A percentile compares a stretch with the other conserved stretches of the same genome.
Conservation (phyloP, 441 rosid genomes). For the Gossypium schwendimanii region DNA sequence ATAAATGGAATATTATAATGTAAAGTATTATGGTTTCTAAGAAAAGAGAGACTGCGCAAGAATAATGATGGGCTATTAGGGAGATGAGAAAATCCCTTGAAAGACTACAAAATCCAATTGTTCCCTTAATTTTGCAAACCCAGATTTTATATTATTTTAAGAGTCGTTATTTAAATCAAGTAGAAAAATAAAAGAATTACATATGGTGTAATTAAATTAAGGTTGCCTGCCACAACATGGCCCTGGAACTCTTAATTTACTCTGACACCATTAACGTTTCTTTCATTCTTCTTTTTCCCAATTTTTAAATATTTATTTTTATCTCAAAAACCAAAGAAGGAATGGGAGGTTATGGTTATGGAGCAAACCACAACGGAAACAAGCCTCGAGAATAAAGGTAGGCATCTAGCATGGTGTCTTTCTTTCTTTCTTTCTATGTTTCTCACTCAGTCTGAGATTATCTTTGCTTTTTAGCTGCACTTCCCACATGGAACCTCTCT, state of each 20-base stretch:
- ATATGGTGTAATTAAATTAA: not conserved
- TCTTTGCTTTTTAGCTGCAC: not conserved
- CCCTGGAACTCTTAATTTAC: slow-evolving; percentile 7
- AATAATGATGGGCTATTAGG: slow-evolving; percentile 38
- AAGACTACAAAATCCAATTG: slow-evolving; percentile 72
- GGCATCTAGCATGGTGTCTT: not conserved
- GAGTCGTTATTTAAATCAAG: not conserved
- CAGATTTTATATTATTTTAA: not conserved
- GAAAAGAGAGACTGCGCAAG: slow-evolving; percentile 20
- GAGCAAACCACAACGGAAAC: not conserved
- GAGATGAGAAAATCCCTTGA: slow-evolving; percentile 67
- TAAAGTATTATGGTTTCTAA: no score
- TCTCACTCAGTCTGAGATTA: slow-evolving; percentile 3
- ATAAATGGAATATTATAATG: no score
- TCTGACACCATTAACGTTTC: slow-evolving; percentile 24
- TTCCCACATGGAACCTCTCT: slow-evolving; percentile 41
- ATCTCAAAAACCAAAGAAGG: not conserved
- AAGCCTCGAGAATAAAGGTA: slow-evolving; percentile 24
- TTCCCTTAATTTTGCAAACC: slow-evolving; percentile 22
- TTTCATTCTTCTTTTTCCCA: not conserved
- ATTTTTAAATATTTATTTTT: not conserved
- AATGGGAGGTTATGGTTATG: not conserved
- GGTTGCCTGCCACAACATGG: slow-evolving; percentile 58
- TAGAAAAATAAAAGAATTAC: no score
- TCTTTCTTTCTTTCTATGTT: not conserved